phyloP scores from a whole-genome alignment of 1,284 basidiomycete species.

The Cutaneotrichosporon mucoides region DNA sequence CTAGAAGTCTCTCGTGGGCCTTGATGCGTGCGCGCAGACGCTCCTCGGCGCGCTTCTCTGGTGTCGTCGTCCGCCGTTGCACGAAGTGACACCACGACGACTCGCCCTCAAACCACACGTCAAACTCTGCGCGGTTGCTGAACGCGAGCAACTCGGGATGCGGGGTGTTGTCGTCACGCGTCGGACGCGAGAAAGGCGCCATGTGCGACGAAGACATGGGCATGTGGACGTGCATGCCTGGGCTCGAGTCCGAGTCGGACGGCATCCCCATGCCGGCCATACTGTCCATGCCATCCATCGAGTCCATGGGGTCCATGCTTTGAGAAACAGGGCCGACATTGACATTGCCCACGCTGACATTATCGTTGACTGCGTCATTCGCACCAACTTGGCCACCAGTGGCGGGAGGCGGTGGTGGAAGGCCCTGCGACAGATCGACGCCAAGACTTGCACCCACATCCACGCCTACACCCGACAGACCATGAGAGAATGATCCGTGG shows the following conservation, averaged over 20 bases:
- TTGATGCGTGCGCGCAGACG: conserved; percentile 39
- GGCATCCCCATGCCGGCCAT: too few relatives aligned
- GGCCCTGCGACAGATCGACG: background rate
- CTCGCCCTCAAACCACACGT: conserved; percentile 42
- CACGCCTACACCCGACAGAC: background rate
- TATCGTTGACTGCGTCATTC: too few relatives aligned
- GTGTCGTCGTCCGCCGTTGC: conserved; percentile 44
- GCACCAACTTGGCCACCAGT: background rate
- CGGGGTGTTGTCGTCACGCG: conserved; percentile 32
- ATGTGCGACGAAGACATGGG: conserved; percentile 15
- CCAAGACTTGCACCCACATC: background rate
- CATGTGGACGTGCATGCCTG: background rate
- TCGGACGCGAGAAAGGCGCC: conserved; percentile 32
- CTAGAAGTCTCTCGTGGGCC: conserved; percentile 31
- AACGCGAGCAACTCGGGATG: conserved; percentile 35
- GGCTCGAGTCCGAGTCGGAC: too few relatives aligned
- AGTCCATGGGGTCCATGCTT: background rate
- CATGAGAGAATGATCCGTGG: background rate
- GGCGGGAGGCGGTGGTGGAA: background rate
- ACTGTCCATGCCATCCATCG: background rate
- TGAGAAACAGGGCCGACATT: background rate
- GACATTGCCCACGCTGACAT: too few relatives aligned
- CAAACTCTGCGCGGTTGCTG: conserved; percentile 28
- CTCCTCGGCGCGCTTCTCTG: conserved; percentile 43
- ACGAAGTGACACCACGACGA: conserved; percentile 47